Evolutionary conservation across 768 basidiomycete species (phyloP).

Genomic region (Ramaria sp.): DNA sequence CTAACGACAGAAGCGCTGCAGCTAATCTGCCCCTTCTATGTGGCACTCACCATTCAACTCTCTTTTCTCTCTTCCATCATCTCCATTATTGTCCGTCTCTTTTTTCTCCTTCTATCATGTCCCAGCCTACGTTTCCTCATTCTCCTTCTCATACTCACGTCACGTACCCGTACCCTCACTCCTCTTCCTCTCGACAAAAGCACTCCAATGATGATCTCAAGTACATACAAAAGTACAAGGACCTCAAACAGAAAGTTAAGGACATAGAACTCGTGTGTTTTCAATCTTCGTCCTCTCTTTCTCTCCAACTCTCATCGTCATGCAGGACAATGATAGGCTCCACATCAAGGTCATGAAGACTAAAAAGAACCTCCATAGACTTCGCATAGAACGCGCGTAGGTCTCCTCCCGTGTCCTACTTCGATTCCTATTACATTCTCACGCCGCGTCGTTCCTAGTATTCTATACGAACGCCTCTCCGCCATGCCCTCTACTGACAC

Average conservation of each 20-base stretch:
- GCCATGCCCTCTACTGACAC: neutral
- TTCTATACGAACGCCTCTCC: constrained; percentile 12
- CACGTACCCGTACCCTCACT: neutral
- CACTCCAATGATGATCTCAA: constrained; percentile 10
- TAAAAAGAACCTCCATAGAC: constrained; percentile 12
- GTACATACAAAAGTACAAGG: constrained; percentile 12
- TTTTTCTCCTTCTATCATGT: too few relatives aligned
- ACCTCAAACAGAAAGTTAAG: constrained; percentile 11
- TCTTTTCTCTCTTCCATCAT: too few relatives aligned
- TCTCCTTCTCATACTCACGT: neutral
- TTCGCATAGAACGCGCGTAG: constrained; percentile 11
- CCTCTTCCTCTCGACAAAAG: too few relatives aligned
- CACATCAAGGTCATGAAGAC: constrained; percentile 13
- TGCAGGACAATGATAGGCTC: constrained; percentile 12
- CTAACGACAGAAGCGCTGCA: neutral
- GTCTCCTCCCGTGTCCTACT: constrained; percentile 5
- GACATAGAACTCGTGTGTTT: constrained; percentile 11
- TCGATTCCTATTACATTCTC: neutral
- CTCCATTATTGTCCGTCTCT: too few relatives aligned
- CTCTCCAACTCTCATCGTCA: neutral
- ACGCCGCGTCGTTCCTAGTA: neutral
- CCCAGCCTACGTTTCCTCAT: neutral
- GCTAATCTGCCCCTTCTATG: too few relatives aligned
- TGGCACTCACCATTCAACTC: too few relatives aligned
- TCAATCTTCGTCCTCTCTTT: neutral